Percentiles rank a stretch among this genome's conserved stretches.
Evolutionary conservation across 495 filamentous ascomycete genomes (phyloP).

Genomic region (Glonium stellatum): DNA sequence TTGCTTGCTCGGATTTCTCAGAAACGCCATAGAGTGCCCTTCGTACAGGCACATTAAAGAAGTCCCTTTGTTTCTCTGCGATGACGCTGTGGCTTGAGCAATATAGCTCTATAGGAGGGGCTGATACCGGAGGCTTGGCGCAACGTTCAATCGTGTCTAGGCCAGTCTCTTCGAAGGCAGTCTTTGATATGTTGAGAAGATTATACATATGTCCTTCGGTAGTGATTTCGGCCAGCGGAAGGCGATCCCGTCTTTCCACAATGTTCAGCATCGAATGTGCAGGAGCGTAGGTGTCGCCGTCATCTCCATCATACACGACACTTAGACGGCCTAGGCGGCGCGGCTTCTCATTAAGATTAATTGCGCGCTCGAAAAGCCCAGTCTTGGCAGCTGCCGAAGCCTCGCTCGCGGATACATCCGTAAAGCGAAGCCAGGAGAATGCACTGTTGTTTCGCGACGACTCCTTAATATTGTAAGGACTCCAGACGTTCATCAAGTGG

Average conservation of each 20-base stretch:
- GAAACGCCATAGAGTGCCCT: slow-evolving; percentile 65
- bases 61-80: slow-evolving; percentile 60
- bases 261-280: slow-evolving; percentile 76
- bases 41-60: slow-evolving; percentile 74
- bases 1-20: slow-evolving; percentile 59
- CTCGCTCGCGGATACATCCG: slow-evolving; percentile 68
- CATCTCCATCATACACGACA: slow-evolving; percentile 56
- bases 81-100: slow-evolving; percentile 61
- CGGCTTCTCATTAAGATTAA: slow-evolving; percentile 43
- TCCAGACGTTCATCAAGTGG: slow-evolving; percentile 84
- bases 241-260: slow-evolving; percentile 58
- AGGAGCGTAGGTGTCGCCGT: slow-evolving; percentile 51
- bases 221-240: slow-evolving; percentile 62
- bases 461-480: slow-evolving; percentile 65
- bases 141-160: slow-evolving; percentile 73
- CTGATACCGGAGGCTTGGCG: slow-evolving; percentile 64
- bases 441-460: slow-evolving; percentile 49
- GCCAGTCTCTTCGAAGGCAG: slow-evolving; percentile 58
- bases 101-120: slow-evolving; percentile 78
- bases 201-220: slow-evolving; percentile 63
- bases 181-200: slow-evolving; percentile 71
- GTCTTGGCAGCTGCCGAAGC: slow-evolving; percentile 58
- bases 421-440: slow-evolving; percentile 89
- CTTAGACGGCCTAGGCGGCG: slow-evolving; percentile 42
- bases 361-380: slow-evolving; percentile 58